Percentiles rank a stretch among this genome's conserved stretches.
Evolutionary conservation across 2,329 filamentous ascomycete genomes (phyloP).

Genomic region (Emericellopsis atlantica): DNA sequence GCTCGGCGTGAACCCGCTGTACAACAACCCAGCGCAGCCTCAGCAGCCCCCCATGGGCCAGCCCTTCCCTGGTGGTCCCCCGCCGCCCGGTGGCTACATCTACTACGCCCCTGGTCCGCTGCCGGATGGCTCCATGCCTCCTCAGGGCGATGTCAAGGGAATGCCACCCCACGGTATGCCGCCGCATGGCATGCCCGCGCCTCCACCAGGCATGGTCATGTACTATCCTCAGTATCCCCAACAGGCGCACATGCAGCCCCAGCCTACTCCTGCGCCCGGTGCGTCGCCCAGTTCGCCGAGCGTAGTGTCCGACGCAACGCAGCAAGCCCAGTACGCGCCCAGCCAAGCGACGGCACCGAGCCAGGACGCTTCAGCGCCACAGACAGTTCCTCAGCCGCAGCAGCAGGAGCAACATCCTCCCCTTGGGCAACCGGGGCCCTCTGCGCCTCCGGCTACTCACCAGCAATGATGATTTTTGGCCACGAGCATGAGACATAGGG

Average conservation of each 20-base stretch:
- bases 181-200: background rate
- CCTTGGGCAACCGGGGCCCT: background rate
- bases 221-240: constrained; percentile 3
- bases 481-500: too few relatives aligned
- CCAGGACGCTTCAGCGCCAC: too few relatives aligned
- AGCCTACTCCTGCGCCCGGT: background rate
- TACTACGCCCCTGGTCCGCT: constrained; percentile 2
- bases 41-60: background rate
- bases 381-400: too few relatives aligned
- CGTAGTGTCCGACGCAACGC: too few relatives aligned
- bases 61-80: constrained; percentile 1
- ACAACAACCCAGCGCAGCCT: constrained; percentile 1
- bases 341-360: too few relatives aligned
- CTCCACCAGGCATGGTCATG: constrained; percentile 2
- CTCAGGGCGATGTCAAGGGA: background rate
- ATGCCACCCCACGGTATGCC: background rate
- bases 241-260: background rate
- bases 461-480: background rate
- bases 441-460: background rate
- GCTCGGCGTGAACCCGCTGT: constrained; percentile 12
- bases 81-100: constrained; percentile 2
- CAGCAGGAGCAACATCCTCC: background rate
- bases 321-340: too few relatives aligned
- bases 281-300: too few relatives aligned
- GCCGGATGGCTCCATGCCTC: background rate